Evolutionary conservation across 78 protist species (phyloP), one percentile per base, ranked within the genome.

Genomic region (Bodo saltans): DNA sequence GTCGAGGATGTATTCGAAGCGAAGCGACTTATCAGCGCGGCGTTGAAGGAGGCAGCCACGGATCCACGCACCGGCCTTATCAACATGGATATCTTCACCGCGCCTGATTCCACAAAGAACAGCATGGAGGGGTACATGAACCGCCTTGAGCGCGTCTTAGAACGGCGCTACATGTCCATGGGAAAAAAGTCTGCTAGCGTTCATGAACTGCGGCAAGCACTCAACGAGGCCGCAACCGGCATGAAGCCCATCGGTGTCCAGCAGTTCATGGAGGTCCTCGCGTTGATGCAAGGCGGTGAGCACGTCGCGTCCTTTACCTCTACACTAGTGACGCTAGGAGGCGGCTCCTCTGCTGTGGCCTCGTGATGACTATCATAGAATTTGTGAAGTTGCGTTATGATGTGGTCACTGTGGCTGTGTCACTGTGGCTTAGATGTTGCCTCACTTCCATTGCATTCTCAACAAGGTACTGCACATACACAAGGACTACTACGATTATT

Each of bases 1-100:
- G 81, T 30, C 26, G 79, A 42, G 0, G 98, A 97, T 47, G 99
- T 95, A 12, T 60, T 11, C 0, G 95, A 95, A 69, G 98, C 99
- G 8, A 72, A 89, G n/a, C 78, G 93, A 40, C 88, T 97, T 37
- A 83, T 97, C 33, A 69, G 70, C 3, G 91, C 41, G 0, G 97
- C 98, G 29, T 85, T 95, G 28, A 92, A 88, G 47, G 67, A 85
- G 81, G 90, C 97, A 1, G 96, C 97, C 30, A 95, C 89, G 8
- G 99, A 97, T 70, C 98, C 97, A 34, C 30, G 29, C 37, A 94
- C 97, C 23, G 98, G 60, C n/a, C 60, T 47, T 8, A 47, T 47
- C 60, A 47, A 47, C 60, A 47, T 47, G 60, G 60, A 47, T 47
- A 47, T 47, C n/a, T 47, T 47, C 60, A 17, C 60, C 60, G 60